These are phyloP conservation scores for Saccharomycopsis fibuligera DNA, from an alignment of 805 yeast species.

Conservation along the genomic window DNA sequence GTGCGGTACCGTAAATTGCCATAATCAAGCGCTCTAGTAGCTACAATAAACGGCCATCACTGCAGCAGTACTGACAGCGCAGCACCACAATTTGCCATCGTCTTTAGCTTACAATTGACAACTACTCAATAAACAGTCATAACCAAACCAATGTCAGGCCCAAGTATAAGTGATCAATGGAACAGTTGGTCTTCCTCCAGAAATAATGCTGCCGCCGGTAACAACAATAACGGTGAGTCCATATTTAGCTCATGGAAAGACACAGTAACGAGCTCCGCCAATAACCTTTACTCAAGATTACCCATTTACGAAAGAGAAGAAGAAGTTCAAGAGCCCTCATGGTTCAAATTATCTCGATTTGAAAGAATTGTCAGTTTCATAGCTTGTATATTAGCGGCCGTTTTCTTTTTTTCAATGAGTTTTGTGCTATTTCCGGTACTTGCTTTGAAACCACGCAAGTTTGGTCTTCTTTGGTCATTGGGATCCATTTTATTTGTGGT, in stretches of 20 bases:
- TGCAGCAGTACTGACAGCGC: no score
- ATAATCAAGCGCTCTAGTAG: no score
- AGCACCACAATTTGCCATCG: no score
- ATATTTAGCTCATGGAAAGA: constrained; percentile 18
- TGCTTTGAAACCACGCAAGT: constrained; percentile 85
- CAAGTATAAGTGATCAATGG: constrained; percentile 21
- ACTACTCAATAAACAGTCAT: no score
- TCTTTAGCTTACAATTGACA: no score
- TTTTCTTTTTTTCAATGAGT: constrained; percentile 73
- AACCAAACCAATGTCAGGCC: no score
- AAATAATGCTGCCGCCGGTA: neutral
- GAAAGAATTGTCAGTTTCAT: constrained; percentile 77
- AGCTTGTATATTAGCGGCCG: constrained; percentile 68
- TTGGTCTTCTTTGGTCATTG: constrained; percentile 85
- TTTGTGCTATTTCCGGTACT: constrained; percentile 82
- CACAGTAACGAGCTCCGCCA: constrained; percentile 29
- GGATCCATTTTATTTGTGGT: constrained; percentile 83
- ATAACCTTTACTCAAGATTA: constrained; percentile 55
- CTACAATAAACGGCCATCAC: no score
- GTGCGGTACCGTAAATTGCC: no score
- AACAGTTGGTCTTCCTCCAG: constrained; percentile 13
- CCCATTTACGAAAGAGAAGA: constrained; percentile 49
- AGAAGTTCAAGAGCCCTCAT: constrained; percentile 59
- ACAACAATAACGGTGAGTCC: constrained; percentile 2
- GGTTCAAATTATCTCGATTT: constrained; percentile 67